Evolutionary conservation across 2,329 filamentous ascomycete species (phyloP).

Genomic region (Penicillium brevicompactum): DNA sequence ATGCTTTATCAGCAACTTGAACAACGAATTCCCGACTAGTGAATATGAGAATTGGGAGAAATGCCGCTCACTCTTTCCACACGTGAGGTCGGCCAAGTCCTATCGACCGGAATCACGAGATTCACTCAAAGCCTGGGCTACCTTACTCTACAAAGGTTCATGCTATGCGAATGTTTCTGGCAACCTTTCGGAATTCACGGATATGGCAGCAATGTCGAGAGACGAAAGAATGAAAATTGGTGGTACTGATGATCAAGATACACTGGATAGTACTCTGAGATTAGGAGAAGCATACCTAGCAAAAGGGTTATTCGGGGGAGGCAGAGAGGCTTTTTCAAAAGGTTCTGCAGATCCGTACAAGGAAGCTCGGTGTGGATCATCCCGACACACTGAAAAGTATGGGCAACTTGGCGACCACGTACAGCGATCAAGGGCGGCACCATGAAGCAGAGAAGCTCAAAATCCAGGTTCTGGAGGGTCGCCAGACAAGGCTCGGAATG

Average conservation of each 20-base stretch:
- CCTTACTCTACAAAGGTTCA: constrained; percentile 1
- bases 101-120: constrained; percentile 8
- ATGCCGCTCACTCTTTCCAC: constrained; percentile 28
- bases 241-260: not conserved
- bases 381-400: constrained; percentile 25
- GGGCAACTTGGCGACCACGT: not conserved
- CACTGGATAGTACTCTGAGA: not conserved
- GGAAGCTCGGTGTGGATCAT: constrained; percentile 25
- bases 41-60: constrained; percentile 29
- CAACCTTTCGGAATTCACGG: not conserved
- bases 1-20: constrained; percentile 22
- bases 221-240: not conserved
- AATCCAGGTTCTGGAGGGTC: not conserved
- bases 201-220: not conserved
- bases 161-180: constrained; percentile 4
- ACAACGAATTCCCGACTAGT: constrained; percentile 20
- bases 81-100: constrained; percentile 17
- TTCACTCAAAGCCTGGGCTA: not conserved
- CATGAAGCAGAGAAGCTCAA: not conserved
- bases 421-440: not conserved
- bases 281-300: constrained; percentile 17
- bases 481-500: not conserved
- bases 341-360: constrained; percentile 15
- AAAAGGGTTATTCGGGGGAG: not conserved
- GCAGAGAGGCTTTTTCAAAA: not conserved